Percentiles rank a stretch among this genome's conserved stretches.
phyloP scores from a whole-genome alignment of 202 grass and related monocot species.

The Brachypodium distachyon region DNA sequence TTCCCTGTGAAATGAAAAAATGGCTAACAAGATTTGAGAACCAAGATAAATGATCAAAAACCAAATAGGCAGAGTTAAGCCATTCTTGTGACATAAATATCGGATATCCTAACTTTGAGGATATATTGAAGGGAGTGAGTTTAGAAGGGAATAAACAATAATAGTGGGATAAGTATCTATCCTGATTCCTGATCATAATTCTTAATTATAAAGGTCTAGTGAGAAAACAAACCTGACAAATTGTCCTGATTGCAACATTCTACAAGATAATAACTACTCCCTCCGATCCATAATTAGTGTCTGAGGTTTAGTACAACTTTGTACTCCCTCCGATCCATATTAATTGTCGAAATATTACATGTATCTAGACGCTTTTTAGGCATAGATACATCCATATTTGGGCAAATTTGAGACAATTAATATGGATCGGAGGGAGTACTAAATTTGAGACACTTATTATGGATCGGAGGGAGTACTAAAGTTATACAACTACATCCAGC shows the following conservation, averaged over 20 bases:
- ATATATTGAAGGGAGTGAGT: background rate
- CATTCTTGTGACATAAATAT: background rate
- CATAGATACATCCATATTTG: too few relatives aligned
- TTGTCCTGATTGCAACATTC: background rate
- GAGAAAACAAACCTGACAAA: background rate
- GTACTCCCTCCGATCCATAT: too few relatives aligned
- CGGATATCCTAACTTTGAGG: background rate
- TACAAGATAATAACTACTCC: background rate
- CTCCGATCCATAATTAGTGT: too few relatives aligned
- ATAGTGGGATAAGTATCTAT: background rate
- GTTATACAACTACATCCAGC: background rate
- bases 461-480: too few relatives aligned
- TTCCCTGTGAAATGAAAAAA: conserved; percentile 1
- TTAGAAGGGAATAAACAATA: background rate
- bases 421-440: too few relatives aligned
- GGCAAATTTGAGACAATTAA: too few relatives aligned
- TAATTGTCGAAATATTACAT: too few relatives aligned
- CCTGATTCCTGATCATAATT: background rate
- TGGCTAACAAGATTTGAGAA: conserved; percentile 1
- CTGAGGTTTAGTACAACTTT: too few relatives aligned
- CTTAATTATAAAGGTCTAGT: background rate
- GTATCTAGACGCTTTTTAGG: too few relatives aligned
- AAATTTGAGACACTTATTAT: too few relatives aligned
- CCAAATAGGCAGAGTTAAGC: background rate
- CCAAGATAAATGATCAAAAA: background rate